Evolutionary conservation across 371 early-diverging fungal genomes (phyloP).

Genomic region (Mortierella sp.): DNA sequence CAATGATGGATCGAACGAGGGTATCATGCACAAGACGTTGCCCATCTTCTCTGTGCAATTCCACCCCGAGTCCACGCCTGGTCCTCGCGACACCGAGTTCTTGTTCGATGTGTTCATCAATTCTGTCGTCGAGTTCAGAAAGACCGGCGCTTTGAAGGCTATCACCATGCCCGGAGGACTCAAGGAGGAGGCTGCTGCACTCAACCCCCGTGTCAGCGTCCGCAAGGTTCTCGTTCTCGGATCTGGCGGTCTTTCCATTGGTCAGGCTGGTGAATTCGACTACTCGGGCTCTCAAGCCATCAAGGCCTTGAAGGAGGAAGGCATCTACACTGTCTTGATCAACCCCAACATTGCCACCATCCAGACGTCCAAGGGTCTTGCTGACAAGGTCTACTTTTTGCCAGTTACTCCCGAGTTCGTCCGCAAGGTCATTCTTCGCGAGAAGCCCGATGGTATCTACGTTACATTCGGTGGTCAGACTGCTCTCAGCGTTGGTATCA

Average conservation of each 20-base stretch:
- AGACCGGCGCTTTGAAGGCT: constrained; percentile 77
- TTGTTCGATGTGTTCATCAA: constrained; percentile 93
- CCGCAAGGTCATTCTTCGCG: constrained; percentile 86
- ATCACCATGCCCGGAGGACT: constrained; percentile 77
- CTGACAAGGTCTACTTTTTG: constrained; percentile 93
- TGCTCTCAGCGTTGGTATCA: constrained; percentile 92
- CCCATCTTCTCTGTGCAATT: constrained; percentile 98
- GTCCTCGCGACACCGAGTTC: constrained; percentile 96
- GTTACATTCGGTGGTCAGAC: constrained; percentile 96
- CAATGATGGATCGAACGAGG: constrained; percentile 98
- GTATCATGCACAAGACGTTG: constrained; percentile 87
- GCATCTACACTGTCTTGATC: constrained; percentile 88
- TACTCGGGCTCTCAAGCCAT: constrained; percentile 97
- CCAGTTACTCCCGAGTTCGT: constrained; percentile 94
- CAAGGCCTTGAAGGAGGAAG: constrained; percentile 93
- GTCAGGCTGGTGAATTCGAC: constrained; percentile 99
- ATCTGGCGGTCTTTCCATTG: constrained; percentile 95
- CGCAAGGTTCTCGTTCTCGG: constrained; percentile 95
- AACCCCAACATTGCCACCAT: constrained; percentile 98
- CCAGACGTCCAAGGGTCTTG: constrained; percentile 92
- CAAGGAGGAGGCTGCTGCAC: constrained; percentile 62
- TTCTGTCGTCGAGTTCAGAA: constrained; percentile 76
- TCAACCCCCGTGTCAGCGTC: constrained; percentile 62
- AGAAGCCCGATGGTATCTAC: constrained; percentile 93
- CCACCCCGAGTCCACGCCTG: constrained; percentile 98